Conservation (phyloP, 2,329 filamentous ascomycete species). For the Pseudogymnoascus sp. region DNA sequence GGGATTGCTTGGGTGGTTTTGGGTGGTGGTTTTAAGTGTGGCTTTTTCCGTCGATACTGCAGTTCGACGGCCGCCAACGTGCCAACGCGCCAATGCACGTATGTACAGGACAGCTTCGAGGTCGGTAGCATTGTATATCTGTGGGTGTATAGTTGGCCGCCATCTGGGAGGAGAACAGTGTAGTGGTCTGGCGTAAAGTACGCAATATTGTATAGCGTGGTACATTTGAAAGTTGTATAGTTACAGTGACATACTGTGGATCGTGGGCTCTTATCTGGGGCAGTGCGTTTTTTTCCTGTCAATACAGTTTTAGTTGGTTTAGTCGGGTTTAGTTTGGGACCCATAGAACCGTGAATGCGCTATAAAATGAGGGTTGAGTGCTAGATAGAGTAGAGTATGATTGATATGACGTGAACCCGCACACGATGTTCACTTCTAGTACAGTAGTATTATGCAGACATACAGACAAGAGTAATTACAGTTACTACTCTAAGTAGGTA, state of each 20-base stretch:
- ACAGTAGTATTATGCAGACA: too few species aligned
- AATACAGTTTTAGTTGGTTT: background rate
- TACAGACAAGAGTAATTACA: background rate
- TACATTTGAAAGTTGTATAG: background rate
- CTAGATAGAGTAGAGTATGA: background rate
- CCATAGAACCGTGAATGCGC: background rate
- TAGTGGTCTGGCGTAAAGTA: background rate
- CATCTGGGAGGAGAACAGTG: background rate
- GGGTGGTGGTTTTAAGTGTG: constrained; percentile 6
- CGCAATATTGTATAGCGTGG: background rate
- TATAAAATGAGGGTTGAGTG: background rate
- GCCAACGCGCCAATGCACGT: background rate
- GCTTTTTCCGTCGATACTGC: constrained; percentile 4
- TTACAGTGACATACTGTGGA: constrained; percentile 2
- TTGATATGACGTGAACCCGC: constrained; percentile 5
- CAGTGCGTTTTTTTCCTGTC: constrained; percentile 6
- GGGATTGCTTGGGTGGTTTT: background rate
- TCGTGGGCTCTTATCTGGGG: constrained; percentile 5
- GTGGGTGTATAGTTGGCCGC: background rate
- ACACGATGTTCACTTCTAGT: background rate
- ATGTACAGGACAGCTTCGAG: background rate
- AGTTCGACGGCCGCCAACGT: background rate
- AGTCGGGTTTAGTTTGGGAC: background rate
- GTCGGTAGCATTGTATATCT: background rate
- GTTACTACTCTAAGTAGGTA: background rate